These are phyloP conservation scores for Schizonepeta tenuifolia DNA, from an alignment of 257 asterid genomes.

Conservation along the genomic window DNA sequence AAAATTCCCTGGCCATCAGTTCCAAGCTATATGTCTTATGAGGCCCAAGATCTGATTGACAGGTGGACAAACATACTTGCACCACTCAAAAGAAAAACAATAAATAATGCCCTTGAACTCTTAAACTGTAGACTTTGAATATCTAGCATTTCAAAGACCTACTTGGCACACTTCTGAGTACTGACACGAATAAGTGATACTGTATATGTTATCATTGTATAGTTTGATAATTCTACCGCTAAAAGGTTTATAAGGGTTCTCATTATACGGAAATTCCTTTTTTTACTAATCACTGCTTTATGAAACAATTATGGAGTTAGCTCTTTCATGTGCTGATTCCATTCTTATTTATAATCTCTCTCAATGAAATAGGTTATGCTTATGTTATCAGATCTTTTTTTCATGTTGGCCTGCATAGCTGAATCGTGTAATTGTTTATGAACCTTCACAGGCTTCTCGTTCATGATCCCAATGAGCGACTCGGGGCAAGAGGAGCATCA, in stretches of 20 bases:
- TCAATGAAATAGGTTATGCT: background rate
- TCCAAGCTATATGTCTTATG: constrained; percentile 77
- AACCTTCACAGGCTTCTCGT: constrained; percentile 67
- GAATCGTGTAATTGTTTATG: constrained; percentile 34
- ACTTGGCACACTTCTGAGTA: constrained; percentile 7
- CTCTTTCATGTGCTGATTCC: constrained; percentile 22
- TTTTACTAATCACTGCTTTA: constrained; percentile 4
- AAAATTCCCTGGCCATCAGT: constrained; percentile 90
- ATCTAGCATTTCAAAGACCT: constrained; percentile 27
- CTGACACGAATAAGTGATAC: background rate
- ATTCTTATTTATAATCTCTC: constrained; percentile 23
- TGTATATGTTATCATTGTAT: constrained; percentile 2
- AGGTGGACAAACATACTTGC: constrained; percentile 53
- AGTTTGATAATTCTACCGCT: constrained; percentile 10
- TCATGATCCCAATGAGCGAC: constrained; percentile 81
- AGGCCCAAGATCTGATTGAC: constrained; percentile 83
- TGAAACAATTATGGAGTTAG: background rate
- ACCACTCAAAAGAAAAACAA: constrained; percentile 15
- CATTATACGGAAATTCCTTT: background rate
- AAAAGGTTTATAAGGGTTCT: background rate
- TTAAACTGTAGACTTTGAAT: constrained; percentile 20
- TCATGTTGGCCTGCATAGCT: constrained; percentile 21
- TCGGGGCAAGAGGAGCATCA: constrained; percentile 90
- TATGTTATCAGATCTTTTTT: constrained; percentile 6
- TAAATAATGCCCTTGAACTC: background rate